phyloP scores from a whole-genome alignment of 441 rosid species.

The Euphorbia corollata region DNA sequence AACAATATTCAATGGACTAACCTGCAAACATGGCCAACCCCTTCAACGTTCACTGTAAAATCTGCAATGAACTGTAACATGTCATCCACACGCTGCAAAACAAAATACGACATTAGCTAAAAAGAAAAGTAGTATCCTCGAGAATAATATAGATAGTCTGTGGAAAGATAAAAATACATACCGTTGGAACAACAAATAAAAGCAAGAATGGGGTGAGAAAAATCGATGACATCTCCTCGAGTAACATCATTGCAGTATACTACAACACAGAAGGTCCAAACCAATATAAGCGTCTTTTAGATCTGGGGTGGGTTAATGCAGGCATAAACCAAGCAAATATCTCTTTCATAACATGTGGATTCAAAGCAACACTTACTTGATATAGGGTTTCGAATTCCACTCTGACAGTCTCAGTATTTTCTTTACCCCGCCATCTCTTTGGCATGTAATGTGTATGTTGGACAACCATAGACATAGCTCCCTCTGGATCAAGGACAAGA shows the following conservation, averaged over 20 bases:
- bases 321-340: constrained; percentile 6
- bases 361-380: constrained; percentile 49
- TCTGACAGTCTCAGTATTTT: constrained; percentile 67
- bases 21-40: constrained; percentile 99
- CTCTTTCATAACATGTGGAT: background rate
- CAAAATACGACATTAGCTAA: constrained; percentile 18
- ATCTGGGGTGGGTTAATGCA: background rate
- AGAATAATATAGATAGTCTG: constrained; percentile 12
- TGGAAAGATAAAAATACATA: constrained; percentile 19
- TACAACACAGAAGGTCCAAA: constrained; percentile 30
- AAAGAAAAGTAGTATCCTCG: constrained; percentile 8
- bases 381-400: constrained; percentile 82
- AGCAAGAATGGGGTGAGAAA: constrained; percentile 92
- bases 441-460: constrained; percentile 96
- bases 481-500: constrained; percentile 83
- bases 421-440: constrained; percentile 91
- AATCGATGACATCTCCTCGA: constrained; percentile 96
- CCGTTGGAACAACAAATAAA: constrained; percentile 84
- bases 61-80: constrained; percentile 79
- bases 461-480: constrained; percentile 78
- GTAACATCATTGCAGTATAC: constrained; percentile 95
- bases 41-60: constrained; percentile 77
- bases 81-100: constrained; percentile 85
- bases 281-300: background rate
- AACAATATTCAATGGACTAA: constrained; percentile 14